These are phyloP conservation scores for Suhomyces taliae DNA, from an alignment of 1,139 yeast genomes.

Conservation along the genomic window DNA sequence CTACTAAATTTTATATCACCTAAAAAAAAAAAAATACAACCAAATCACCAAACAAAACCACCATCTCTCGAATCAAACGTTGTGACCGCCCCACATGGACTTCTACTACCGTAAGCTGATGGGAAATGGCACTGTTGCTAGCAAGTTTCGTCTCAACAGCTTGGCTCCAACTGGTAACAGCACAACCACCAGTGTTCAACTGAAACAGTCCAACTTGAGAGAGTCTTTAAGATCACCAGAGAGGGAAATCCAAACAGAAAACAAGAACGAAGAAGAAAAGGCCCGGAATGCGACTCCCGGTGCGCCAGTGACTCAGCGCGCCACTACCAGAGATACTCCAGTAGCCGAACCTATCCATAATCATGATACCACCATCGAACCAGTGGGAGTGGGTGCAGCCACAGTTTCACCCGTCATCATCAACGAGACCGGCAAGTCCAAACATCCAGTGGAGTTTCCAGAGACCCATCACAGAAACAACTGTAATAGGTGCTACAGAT, in stretches of 20 bases:
- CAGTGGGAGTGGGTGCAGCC: too few relatives aligned
- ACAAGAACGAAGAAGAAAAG: conserved; percentile 7
- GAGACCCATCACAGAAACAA: conserved; percentile 35
- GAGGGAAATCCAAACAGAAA: neutral
- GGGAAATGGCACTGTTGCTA: conserved; percentile 42
- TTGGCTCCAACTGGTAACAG: neutral
- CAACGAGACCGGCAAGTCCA: conserved; percentile 4
- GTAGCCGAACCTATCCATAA: too few relatives aligned
- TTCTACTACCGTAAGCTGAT: conserved; percentile 38
- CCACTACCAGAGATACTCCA: too few relatives aligned
- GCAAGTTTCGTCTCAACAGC: conserved; percentile 32
- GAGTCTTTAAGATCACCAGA: conserved; percentile 6
- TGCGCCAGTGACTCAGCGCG: too few relatives aligned
- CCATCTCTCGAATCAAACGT: too few relatives aligned
- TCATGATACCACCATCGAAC: too few relatives aligned
- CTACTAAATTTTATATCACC: too few relatives aligned
- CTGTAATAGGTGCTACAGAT: conserved; percentile 44
- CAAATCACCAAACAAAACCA: too few relatives aligned
- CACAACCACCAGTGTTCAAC: conserved; percentile 14
- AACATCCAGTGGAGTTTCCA: conserved; percentile 19
- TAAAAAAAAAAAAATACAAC: too few relatives aligned
- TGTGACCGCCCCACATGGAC: conserved; percentile 24
- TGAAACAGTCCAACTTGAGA: conserved; percentile 24
- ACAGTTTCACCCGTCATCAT: conserved; percentile 2
- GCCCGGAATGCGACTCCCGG: neutral